These are phyloP conservation scores for Diversispora epigaea DNA, from an alignment of 192 early-diverging fungal species.

Conservation along the genomic window DNA sequence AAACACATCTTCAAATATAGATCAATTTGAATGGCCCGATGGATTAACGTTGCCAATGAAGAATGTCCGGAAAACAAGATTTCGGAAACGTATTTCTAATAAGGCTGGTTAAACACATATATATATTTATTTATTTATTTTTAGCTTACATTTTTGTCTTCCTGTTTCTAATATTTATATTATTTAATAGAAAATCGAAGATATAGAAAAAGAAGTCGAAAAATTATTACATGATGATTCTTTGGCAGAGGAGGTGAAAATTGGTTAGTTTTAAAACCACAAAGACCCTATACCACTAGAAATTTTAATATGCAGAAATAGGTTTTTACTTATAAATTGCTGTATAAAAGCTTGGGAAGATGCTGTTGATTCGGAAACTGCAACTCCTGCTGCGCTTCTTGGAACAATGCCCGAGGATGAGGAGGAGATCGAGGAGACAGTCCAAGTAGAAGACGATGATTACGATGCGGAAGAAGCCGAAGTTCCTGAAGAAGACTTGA, in stretches of 20 bases:
- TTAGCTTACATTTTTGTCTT: neutral
- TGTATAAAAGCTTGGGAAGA: constrained; percentile 32
- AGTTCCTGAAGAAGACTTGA: constrained; percentile 31
- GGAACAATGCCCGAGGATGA: constrained; percentile 45
- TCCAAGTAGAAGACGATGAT: constrained; percentile 46
- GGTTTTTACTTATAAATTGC: constrained; percentile 32
- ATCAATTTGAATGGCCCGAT: constrained; percentile 72
- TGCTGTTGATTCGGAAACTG: constrained; percentile 40
- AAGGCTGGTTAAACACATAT: constrained; percentile 44
- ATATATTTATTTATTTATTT: no score
- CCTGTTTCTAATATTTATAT: neutral
- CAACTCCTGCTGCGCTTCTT: constrained; percentile 44
- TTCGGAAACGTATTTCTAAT: constrained; percentile 79
- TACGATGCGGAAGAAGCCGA: constrained; percentile 43
- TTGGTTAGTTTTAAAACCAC: constrained; percentile 47
- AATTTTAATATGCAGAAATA: constrained; percentile 27
- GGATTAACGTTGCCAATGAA: constrained; percentile 78
- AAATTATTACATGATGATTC: constrained; percentile 72
- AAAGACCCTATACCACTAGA: constrained; percentile 17
- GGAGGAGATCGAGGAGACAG: constrained; percentile 41
- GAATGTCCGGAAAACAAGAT: constrained; percentile 73
- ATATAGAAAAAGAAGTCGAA: constrained; percentile 82
- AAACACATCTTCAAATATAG: constrained; percentile 30
- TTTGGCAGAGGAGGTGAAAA: constrained; percentile 67
- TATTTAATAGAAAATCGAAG: constrained; percentile 62